Evolutionary conservation across 768 basidiomycete species (phyloP), one percentile per base, ranked within the genome.

Genomic region (Tricholoma furcatifolium): DNA sequence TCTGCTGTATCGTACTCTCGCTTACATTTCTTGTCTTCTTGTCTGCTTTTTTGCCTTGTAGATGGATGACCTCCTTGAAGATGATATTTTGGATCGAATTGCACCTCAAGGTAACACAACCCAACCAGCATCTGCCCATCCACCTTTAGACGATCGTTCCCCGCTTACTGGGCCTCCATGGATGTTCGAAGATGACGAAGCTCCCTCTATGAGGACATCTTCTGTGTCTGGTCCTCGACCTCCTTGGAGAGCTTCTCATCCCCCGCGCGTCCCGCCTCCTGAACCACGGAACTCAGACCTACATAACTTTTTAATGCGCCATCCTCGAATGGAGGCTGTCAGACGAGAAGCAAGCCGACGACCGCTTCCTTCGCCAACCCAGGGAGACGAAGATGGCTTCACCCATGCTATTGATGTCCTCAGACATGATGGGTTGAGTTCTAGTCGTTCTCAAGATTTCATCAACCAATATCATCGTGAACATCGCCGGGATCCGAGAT

Each of bases 341-440:
- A 60, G 70, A 20, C 32, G 65, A 7, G 67, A 66, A 6, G 44
- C 45, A 24, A 31, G 50, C 45, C 51, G 48, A n/a, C 45, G 48
- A 27, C 44, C 40, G n/a, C 40, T 41, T 6, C 38, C 50, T 2
- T 35, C 53, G 1, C 27, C 27, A 27, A 7, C 27, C 4, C 58
- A 59, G 9, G 60, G 59, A 17, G 57, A 52, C 34, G 59, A 54
- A 15, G 65, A 67, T 4, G 67, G 69, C 15, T 64, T 72, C 27
- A 55, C 47, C 40, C 60, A 65, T 21, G 67, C 67, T 10, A 64
- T 73, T 17, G 67, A 70, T 15, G 62, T 69, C 11, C 58, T 75
- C 17, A 65, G 70, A 27, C 61, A 58, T 4, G 70, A 73, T 42
- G 67, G 66, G 1, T 54, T 62, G 4, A 64, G 59, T 45, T 20